Conservation (phyloP, 2,329 filamentous ascomycete species). For the Nemania abortiva region DNA sequence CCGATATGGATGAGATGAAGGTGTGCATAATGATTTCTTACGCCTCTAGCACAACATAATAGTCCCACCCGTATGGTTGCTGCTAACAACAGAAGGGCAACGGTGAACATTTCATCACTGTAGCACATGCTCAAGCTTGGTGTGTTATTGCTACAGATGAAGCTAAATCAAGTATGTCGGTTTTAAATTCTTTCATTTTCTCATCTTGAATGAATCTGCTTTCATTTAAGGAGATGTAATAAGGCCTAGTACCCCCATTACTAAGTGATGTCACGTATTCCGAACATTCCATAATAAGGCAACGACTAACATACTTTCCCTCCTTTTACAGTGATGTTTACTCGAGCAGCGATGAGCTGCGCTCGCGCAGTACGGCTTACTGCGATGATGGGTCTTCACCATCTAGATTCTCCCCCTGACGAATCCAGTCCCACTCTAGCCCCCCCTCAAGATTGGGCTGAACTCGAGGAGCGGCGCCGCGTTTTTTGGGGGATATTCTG, state of each 20-base stretch:
- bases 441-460: conserved; percentile 82
- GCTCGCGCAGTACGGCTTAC: conserved; percentile 77
- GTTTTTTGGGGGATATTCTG: conserved; percentile 90
- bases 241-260: neutral
- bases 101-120: conserved; percentile 82
- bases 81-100: conserved; percentile 63
- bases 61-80: neutral
- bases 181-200: neutral
- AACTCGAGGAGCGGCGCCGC: conserved; percentile 82
- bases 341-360: conserved; percentile 84
- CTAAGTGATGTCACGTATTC: neutral
- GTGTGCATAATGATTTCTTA: conserved; percentile 51
- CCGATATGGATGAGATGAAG: conserved; percentile 86
- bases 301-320: conserved; percentile 1
- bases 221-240: neutral
- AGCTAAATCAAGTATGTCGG: conserved; percentile 71
- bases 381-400: conserved; percentile 71
- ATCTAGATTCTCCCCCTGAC: conserved; percentile 47
- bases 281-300: neutral
- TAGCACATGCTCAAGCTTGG: conserved; percentile 88
- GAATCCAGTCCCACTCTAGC: conserved; percentile 75
- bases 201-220: neutral
- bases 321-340: conserved; percentile 72
- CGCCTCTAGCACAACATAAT: neutral
- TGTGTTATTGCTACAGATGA: conserved; percentile 80